Evolutionary conservation across 805 yeast genomes (phyloP), one percentile per base, ranked within the genome.

Genomic region (Saccharomycopsis capsularis): DNA sequence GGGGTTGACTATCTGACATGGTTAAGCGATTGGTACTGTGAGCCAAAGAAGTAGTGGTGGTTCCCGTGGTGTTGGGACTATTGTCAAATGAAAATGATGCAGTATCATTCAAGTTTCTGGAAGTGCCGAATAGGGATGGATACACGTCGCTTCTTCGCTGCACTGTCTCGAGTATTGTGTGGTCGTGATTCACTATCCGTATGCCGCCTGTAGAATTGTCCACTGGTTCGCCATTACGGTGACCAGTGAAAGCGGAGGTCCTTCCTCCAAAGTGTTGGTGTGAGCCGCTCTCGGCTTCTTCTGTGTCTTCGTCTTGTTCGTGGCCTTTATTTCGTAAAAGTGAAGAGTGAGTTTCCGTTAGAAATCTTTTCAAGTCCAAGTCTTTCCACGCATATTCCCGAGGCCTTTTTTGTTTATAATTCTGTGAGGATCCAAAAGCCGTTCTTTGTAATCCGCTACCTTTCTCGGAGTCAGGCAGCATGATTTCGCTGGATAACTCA

Each of bases 371-470:
- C 2, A 60, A 50, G 22, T 61, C 62, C 15, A 61, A 44, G 42
- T 62, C 64, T 45, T 59, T 60, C 65, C 65, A 63, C 1, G 51
- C 53, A 1, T 55, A 40, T 5, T 59, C 59, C 15, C 44, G 53
- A 15, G 37, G 46, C 41, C 46, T 56, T 39, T 47, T 56, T 18
- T 54, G 56, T 16, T 51, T 47, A 48, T 52, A 57, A 21, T 36
- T 41, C 11, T 44, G 22, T 5, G 52, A 36, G 2, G 60, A 49
- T 2, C 65, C 67, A 42, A 62, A 61, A 3, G 64, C 51, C 38
- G 36, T 30, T 24, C 23, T 42, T 27, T 29, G 39, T 30, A 30
- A 34, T 18, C 24, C 39, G 7, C 24, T 35, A 25, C 30, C 38
- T 30, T 34, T 34, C 7, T 18, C 38, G 15, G 32, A 29, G 6